phyloP scores from a whole-genome alignment of 495 filamentous ascomycete species.

The Elaphomyces granulatus region DNA sequence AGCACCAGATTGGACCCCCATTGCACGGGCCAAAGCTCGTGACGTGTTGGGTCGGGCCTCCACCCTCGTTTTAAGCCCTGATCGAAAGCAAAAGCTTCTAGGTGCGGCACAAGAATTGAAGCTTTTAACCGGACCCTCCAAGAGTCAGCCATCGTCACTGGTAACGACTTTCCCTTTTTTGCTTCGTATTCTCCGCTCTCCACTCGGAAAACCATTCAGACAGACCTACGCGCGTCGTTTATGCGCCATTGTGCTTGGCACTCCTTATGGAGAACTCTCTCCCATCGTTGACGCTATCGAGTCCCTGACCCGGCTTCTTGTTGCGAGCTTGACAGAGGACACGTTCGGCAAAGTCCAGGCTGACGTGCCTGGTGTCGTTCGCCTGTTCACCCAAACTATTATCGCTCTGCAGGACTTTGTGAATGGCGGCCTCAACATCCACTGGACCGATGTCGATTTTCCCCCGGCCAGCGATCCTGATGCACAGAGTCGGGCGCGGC shows the following conservation, averaged over 20 bases:
- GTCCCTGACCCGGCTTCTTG: constrained; percentile 50
- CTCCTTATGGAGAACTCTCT: constrained; percentile 48
- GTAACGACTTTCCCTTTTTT: constrained; percentile 23
- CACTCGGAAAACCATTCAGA: constrained; percentile 54
- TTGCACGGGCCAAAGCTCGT: constrained; percentile 27
- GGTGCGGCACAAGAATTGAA: constrained; percentile 25
- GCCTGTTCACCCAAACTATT: constrained; percentile 51
- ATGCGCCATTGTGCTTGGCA: constrained; percentile 48
- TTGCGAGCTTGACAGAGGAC: constrained; percentile 69
- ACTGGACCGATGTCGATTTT: constrained; percentile 72
- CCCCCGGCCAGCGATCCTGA: constrained; percentile 28
- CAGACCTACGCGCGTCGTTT: constrained; percentile 51
- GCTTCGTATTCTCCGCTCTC: constrained; percentile 28
- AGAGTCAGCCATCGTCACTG: constrained; percentile 18
- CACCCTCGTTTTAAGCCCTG: constrained; percentile 26
- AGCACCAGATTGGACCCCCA: constrained; percentile 34
- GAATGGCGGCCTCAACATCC: constrained; percentile 35
- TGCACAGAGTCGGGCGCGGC: constrained; percentile 25
- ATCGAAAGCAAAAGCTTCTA: constrained; percentile 28
- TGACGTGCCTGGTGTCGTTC: constrained; percentile 57
- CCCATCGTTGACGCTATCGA: constrained; percentile 56
- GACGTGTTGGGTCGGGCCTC: constrained; percentile 31
- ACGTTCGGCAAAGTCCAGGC: constrained; percentile 72
- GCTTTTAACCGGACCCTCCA: constrained; percentile 20
- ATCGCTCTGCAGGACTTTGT: constrained; percentile 56